Evolutionary conservation across 208 protist species (phyloP), one percentile per base, ranked within the genome.

Genomic region (Leptomonas pyrrhocoris): DNA sequence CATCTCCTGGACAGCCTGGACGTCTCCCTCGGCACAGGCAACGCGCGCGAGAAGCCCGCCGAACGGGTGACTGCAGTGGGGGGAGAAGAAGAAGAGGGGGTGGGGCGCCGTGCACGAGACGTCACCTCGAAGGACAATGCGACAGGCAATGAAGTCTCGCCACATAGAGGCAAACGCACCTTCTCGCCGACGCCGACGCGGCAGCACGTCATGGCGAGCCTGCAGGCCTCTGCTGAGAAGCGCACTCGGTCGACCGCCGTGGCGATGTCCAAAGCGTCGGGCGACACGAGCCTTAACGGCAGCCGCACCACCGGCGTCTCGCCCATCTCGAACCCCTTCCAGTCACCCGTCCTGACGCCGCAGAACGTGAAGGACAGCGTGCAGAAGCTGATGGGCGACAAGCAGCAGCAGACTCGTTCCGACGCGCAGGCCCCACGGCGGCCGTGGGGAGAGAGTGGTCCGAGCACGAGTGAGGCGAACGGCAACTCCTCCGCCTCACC

Each of bases 311-410:
- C 28, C 28, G 18, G 19, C 21, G 28, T 2, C 36, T 60, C 63
- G 0, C 16, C 50, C 28, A 61, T 38, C 30, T 40, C 50, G 7
- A 49, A 42, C 7, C 54, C 62, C 25, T 49, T 72, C 45, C 68
- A 61, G 46, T 81, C 79, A 19, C 79, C 79, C 16, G 55, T 34
- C 8, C 56, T 84, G 46, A 84, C 79, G 5, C 63, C 74, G 43
- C 74, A 84, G 64, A 73, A 84, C 63, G 73, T 84, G 18, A 73
- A 79, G 50, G 73, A 80, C 23, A 84, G 79, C 70, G 40, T 84
- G 23, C 60, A 73, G 40, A 59, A 73, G 25, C 50, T 78, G 38
- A 28, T 62, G 4, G 45, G 38, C 11, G 72, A 65, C 16, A 56
- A 57, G 51, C 53, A 76, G 38, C 34, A 60, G 38, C 38, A 42